Evolutionary conservation across 768 basidiomycete species (phyloP).

Genomic region (Auriscalpium microsporum): DNA sequence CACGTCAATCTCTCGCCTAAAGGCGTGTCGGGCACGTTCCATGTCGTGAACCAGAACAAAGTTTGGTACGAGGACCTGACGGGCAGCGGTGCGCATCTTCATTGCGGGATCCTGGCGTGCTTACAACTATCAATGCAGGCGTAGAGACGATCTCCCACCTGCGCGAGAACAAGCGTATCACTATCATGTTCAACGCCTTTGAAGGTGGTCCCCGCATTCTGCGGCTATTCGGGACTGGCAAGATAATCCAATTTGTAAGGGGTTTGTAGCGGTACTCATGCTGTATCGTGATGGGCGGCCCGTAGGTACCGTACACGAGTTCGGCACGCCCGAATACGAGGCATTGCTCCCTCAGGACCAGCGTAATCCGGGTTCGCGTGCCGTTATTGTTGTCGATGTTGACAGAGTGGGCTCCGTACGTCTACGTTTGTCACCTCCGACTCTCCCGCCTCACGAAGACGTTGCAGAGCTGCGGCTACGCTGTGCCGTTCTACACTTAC

Average conservation of each 20-base stretch:
- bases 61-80: constrained; percentile 74
- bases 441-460: neutral
- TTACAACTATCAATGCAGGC: constrained; percentile 23
- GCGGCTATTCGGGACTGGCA: constrained; percentile 54
- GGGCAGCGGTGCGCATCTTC: constrained; percentile 47
- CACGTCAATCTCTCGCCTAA: constrained; percentile 68
- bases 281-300: neutral
- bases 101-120: neutral
- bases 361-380: constrained; percentile 49
- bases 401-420: constrained; percentile 46
- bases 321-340: constrained; percentile 55
- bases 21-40: constrained; percentile 51
- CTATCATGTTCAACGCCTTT: constrained; percentile 54
- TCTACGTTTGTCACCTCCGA: neutral
- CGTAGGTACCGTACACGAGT: constrained; percentile 51
- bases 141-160: constrained; percentile 53
- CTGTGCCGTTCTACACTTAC: constrained; percentile 53
- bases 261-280: too few species aligned
- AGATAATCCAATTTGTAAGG: constrained; percentile 1
- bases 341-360: constrained; percentile 35
- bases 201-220: constrained; percentile 50
- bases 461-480: constrained; percentile 60
- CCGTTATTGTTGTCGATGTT: constrained; percentile 53
- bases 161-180: constrained; percentile 56
- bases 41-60: constrained; percentile 39